Evolutionary conservation across 768 basidiomycete genomes (phyloP).

Genomic region (Lentinula guzmanii): DNA sequence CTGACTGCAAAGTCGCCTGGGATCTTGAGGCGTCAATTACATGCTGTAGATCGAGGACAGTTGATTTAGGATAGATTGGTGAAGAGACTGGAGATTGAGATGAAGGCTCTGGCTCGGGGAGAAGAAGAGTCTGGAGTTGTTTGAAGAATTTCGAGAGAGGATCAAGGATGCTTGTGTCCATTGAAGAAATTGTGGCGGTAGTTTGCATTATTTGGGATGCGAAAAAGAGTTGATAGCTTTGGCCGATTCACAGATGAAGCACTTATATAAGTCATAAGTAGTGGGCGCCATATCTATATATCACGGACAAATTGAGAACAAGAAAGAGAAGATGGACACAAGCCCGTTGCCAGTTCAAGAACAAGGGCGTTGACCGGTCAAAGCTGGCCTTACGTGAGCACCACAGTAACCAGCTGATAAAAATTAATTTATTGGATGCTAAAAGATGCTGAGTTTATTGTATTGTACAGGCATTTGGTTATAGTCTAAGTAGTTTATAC

Average conservation of each 20-base stretch:
- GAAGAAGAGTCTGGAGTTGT: neutral
- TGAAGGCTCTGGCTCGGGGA: neutral
- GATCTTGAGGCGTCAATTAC: neutral
- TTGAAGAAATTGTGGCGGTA: neutral
- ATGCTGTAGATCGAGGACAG: neutral
- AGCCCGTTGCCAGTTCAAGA: neutral
- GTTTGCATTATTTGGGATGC: neutral
- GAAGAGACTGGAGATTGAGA: neutral
- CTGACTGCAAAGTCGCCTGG: neutral
- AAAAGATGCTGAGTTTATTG: neutral
- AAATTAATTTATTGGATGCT: neutral
- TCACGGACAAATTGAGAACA: neutral
- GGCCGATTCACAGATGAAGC: too few species aligned
- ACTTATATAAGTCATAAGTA: neutral
- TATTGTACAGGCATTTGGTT: neutral
- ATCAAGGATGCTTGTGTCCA: neutral
- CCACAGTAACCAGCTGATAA: neutral
- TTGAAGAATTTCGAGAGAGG: slow-evolving; percentile 1
- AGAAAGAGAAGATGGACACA: neutral
- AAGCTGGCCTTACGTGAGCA: neutral
- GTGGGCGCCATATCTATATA: neutral
- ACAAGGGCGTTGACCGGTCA: neutral
- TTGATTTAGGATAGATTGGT: neutral
- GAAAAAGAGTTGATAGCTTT: neutral
- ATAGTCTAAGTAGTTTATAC: neutral